A percentile compares a stretch with the other conserved stretches of the same genome.
Conservation (phyloP, 352 stramenopile genomes). For the Globisporangium orthogonon region DNA sequence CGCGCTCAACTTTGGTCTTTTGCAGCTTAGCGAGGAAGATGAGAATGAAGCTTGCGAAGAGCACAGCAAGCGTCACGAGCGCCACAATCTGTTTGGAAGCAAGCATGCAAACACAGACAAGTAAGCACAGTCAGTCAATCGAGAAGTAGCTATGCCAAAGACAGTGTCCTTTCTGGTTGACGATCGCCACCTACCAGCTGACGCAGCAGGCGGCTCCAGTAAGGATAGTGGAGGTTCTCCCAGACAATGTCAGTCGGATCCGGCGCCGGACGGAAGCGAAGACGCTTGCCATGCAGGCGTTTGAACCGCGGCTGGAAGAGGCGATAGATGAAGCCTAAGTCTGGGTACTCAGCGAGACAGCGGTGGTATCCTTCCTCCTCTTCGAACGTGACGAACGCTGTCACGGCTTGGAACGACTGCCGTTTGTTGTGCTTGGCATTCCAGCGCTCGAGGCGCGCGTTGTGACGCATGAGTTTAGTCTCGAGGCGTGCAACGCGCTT, state of each 20-base stretch:
- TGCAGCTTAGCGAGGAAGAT: constrained; percentile 74
- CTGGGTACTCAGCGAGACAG: constrained; percentile 73
- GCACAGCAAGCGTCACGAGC: constrained; percentile 56
- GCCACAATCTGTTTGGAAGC: constrained; percentile 34
- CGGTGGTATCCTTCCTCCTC: constrained; percentile 74
- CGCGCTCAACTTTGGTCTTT: constrained; percentile 59
- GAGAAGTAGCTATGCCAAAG: background rate
- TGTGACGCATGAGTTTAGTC: constrained; percentile 32
- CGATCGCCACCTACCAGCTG: constrained; percentile 34
- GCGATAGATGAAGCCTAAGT: constrained; percentile 63
- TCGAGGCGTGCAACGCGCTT: constrained; percentile 42
- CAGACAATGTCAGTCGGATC: constrained; percentile 83
- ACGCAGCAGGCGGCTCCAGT: constrained; percentile 49
- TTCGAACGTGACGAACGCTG: constrained; percentile 81
- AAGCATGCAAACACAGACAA: background rate
- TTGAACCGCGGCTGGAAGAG: constrained; percentile 66
- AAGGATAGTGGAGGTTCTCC: constrained; percentile 75
- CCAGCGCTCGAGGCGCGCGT: constrained; percentile 24
- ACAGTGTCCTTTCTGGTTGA: background rate
- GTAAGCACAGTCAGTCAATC: background rate
- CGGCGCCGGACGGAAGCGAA: constrained; percentile 60
- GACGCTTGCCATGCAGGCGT: constrained; percentile 58
- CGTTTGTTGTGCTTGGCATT: constrained; percentile 15
- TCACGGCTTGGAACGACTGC: constrained; percentile 45
- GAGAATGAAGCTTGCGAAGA: constrained; percentile 69